Conservation (phyloP, 208 protist genomes). For the Trypanosoma cruzi region DNA sequence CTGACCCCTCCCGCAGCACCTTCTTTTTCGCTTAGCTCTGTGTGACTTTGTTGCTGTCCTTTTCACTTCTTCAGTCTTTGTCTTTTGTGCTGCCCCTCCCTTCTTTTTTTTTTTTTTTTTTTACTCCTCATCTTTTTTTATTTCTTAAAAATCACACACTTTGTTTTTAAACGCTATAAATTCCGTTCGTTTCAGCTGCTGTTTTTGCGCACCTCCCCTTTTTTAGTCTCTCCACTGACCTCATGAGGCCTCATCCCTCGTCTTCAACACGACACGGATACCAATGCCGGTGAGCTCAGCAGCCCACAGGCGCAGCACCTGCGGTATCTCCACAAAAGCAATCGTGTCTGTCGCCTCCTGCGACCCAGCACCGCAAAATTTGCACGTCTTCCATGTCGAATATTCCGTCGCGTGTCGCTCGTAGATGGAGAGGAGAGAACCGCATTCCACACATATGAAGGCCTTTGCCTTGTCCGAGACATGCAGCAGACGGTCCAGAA, state of each 20-base stretch:
- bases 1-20: too few species aligned
- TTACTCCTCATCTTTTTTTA: neutral
- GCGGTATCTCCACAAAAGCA: constrained; percentile 90
- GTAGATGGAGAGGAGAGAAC: constrained; percentile 85
- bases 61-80: too few species aligned
- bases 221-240: neutral
- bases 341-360: constrained; percentile 83
- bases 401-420: constrained; percentile 87
- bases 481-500: constrained; percentile 98
- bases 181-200: constrained; percentile 5
- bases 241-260: constrained; percentile 29
- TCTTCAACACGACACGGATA: constrained; percentile 84
- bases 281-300: constrained; percentile 89
- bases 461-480: constrained; percentile 91
- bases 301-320: constrained; percentile 90
- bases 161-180: constrained; percentile 17
- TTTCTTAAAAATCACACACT: neutral
- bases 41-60: neutral
- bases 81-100: neutral
- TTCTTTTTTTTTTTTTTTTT: constrained; percentile 3
- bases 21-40: neutral
- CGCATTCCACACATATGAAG: constrained; percentile 81
- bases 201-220: neutral
- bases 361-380: constrained; percentile 81
- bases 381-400: constrained; percentile 86